Base-by-base conservation (phyloP, 495 filamentous ascomycete genomes). In the Neurospora sp. region DNA sequence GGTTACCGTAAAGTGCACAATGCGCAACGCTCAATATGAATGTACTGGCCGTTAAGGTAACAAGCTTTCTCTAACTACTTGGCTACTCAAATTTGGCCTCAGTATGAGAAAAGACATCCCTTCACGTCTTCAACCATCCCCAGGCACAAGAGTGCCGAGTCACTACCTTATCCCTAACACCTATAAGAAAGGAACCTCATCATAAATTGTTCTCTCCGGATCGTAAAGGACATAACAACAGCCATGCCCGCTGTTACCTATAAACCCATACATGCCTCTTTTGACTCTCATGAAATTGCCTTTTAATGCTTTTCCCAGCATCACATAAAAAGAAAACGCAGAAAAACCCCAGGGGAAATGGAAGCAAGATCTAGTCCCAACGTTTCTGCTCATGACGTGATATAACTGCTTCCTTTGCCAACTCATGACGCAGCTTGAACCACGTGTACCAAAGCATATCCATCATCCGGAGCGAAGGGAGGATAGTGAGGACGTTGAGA, bases 381-480 rank as follows among this genome's bases (percentile, higher is more conserved):
- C 54, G 27, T 66, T 16, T 66, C 54, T 66, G 54, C 54, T 66
- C 54, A 35, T 66, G 27, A 9, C 27, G 23, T 66, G 54, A 18
- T 9, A 66, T 14, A 35, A 16, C 54, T 66, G 12, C 27, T 9
- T 37, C 54, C 27, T 66, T 37, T 66, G 72, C 75, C 78, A 70
- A 71, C 14, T 69, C 54, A 39, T 70, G 73, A 75, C 20, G 35
- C 70, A 16, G 23, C 70, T 75, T 79, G 74, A 77, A 80, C 73
- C 73, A 62, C 71, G 42, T 71, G 72, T 79, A 73, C 70, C 37
- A 39, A 71, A 37, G 54, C 27, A 10, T 31, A 14, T 69, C 74
- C 72, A 20, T 31, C 31, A 40, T 39, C 31, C 71, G 42, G 69
- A 27, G 20, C 74, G 72, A 72, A 75, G 46, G 76, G 37, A 69